Evolutionary conservation across 2,329 filamentous ascomycete genomes (phyloP).

Genomic region (Pseudogymnoascus sp.): DNA sequence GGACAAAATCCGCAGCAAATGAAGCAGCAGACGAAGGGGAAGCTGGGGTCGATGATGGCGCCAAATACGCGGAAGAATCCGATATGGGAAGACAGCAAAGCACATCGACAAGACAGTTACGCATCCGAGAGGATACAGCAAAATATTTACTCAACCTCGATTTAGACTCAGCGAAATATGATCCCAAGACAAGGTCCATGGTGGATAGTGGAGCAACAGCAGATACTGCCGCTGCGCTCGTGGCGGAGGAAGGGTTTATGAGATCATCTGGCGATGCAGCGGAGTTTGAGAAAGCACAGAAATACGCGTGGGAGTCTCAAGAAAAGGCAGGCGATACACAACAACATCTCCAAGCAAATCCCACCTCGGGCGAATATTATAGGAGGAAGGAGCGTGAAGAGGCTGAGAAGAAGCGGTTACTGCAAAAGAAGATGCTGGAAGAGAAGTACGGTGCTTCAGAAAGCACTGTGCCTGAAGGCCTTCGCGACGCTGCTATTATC

Average conservation of each 20-base stretch:
- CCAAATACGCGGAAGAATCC: constrained; percentile 85
- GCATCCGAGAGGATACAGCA: constrained; percentile 91
- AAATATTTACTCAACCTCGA: constrained; percentile 95
- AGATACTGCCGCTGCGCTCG: constrained; percentile 72
- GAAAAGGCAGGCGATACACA: constrained; percentile 71
- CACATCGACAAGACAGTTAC: constrained; percentile 81
- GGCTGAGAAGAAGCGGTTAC: constrained; percentile 57
- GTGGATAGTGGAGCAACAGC: constrained; percentile 74
- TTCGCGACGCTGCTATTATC: constrained; percentile 60
- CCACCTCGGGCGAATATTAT: constrained; percentile 80
- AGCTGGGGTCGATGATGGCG: constrained; percentile 49
- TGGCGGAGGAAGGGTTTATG: constrained; percentile 90
- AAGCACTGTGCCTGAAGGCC: constrained; percentile 49
- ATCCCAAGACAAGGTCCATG: constrained; percentile 90
- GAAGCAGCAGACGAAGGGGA: constrained; percentile 43
- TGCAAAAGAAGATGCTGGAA: constrained; percentile 61
- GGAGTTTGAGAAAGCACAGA: constrained; percentile 83
- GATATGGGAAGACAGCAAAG: constrained; percentile 94
- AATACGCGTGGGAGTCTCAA: constrained; percentile 92
- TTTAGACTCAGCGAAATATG: constrained; percentile 92
- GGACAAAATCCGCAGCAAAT: constrained; percentile 41
- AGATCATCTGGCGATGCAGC: constrained; percentile 81
- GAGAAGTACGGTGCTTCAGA: constrained; percentile 77
- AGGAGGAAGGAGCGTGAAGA: constrained; percentile 75
- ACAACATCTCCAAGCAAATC: constrained; percentile 90